These are phyloP conservation scores for Blastocystis sp. DNA, from an alignment of 352 stramenopile genomes.

Conservation along the genomic window DNA sequence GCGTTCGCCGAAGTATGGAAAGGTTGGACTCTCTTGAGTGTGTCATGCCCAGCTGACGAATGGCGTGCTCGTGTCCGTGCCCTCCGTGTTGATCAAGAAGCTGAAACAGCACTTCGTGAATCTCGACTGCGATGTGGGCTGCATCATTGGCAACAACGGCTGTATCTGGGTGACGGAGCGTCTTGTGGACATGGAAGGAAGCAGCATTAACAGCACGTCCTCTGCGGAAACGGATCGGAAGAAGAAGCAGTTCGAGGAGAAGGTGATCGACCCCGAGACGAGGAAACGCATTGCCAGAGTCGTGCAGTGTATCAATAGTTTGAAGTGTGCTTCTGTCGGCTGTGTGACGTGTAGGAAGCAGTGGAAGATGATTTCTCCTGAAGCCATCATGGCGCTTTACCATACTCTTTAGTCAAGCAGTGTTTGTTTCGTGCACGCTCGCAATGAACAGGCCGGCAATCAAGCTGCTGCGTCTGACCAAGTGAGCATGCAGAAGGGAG, in stretches of 20 bases:
- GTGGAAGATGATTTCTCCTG: slow-evolving; percentile 53
- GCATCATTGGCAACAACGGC: slow-evolving; percentile 69
- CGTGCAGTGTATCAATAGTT: slow-evolving; percentile 19
- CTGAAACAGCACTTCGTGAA: slow-evolving; percentile 71
- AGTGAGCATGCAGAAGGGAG: neutral
- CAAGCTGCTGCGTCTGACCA: slow-evolving; percentile 18
- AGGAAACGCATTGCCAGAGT: slow-evolving; percentile 3
- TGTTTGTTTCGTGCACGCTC: neutral
- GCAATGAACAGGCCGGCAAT: slow-evolving; percentile 51
- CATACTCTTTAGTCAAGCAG: neutral
- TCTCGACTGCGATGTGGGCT: slow-evolving; percentile 54
- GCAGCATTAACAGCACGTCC: slow-evolving; percentile 62
- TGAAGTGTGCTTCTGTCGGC: neutral
- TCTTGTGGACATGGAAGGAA: neutral
- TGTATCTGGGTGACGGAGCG: slow-evolving; percentile 60
- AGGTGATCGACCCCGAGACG: neutral
- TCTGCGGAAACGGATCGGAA: slow-evolving; percentile 57
- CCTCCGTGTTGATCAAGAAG: slow-evolving; percentile 61
- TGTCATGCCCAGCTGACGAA: slow-evolving; percentile 37
- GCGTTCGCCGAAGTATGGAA: slow-evolving; percentile 70
- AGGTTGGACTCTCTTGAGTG: neutral
- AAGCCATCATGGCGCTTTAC: slow-evolving; percentile 63
- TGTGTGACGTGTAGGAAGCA: slow-evolving; percentile 27
- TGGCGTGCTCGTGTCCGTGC: slow-evolving; percentile 52
- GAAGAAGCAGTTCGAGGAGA: slow-evolving; percentile 26